Percentiles rank a stretch among this genome's conserved stretches.
phyloP scores from a whole-genome alignment of 2,329 filamentous ascomycete genomes.

The Scedosporium aurantiacum region DNA sequence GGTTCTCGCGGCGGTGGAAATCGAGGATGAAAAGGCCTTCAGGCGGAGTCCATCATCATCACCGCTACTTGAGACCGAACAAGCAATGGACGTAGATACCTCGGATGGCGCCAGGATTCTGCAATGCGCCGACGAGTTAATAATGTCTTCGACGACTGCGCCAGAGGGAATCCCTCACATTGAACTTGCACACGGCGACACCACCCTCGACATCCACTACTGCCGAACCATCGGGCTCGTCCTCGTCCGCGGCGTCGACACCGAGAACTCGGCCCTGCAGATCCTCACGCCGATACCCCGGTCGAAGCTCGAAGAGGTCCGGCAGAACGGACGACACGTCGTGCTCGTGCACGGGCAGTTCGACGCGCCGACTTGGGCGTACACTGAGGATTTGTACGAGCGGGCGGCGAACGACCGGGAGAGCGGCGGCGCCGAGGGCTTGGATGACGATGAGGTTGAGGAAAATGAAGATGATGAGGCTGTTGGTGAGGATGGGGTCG shows the following conservation, averaged over 20 bases:
- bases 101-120: background rate
- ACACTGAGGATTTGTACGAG: slow-evolving; percentile 49
- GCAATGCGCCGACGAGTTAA: background rate
- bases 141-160: slow-evolving; percentile 24
- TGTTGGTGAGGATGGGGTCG: background rate
- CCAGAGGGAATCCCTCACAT: slow-evolving; percentile 53
- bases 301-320: slow-evolving; percentile 27
- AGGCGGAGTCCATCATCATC: slow-evolving; percentile 12
- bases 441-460: background rate
- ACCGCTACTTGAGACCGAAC: background rate
- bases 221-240: slow-evolving; percentile 53
- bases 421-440: background rate
- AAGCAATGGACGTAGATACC: slow-evolving; percentile 11
- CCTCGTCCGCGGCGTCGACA: slow-evolving; percentile 60
- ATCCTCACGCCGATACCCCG: slow-evolving; percentile 50
- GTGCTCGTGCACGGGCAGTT: slow-evolving; percentile 59
- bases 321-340: slow-evolving; percentile 33
- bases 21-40: slow-evolving; percentile 44
- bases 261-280: slow-evolving; percentile 41
- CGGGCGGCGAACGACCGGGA: slow-evolving; percentile 12
- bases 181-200: slow-evolving; percentile 37
- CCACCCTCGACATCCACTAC: slow-evolving; percentile 46
- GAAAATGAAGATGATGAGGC: background rate
- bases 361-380: slow-evolving; percentile 59
- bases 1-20: slow-evolving; percentile 54